phyloP scores from a whole-genome alignment of 1,284 basidiomycete genomes.

The Neolentinus lepideus region DNA sequence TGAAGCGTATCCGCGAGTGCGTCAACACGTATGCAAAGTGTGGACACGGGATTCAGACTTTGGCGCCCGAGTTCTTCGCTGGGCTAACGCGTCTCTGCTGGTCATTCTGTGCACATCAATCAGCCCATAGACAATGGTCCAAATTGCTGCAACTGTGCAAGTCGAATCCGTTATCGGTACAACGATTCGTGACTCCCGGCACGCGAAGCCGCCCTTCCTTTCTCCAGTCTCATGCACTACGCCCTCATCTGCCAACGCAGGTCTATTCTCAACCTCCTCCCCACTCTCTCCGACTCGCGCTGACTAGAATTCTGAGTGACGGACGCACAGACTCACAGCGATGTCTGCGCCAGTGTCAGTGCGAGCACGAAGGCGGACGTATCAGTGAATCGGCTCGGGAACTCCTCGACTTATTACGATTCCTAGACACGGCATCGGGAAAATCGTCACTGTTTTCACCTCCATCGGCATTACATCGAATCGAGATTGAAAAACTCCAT shows the following conservation, averaged over 20 bases:
- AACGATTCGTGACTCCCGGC: slow-evolving; percentile 19
- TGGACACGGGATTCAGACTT: slow-evolving; percentile 41
- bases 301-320: slow-evolving; percentile 32
- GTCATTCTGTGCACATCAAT: neutral
- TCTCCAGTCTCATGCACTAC: slow-evolving; percentile 39
- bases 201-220: slow-evolving; percentile 30
- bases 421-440: too few species aligned
- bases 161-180: slow-evolving; percentile 7
- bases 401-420: slow-evolving; percentile 21
- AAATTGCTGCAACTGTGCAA: slow-evolving; percentile 41
- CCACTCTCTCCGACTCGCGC: slow-evolving; percentile 29
- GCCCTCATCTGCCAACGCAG: slow-evolving; percentile 28
- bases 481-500: too few species aligned
- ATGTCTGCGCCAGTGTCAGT: slow-evolving; percentile 36
- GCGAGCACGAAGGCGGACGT: slow-evolving; percentile 38
- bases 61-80: slow-evolving; percentile 34
- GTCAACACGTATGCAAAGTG: slow-evolving; percentile 14
- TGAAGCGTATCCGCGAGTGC: slow-evolving; percentile 21
- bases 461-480: too few species aligned
- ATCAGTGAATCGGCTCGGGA: slow-evolving; percentile 26
- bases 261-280: slow-evolving; percentile 45
- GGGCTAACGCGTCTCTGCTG: slow-evolving; percentile 17
- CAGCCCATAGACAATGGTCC: slow-evolving; percentile 15
- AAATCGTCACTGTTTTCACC: too few species aligned
- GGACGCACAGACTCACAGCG: slow-evolving; percentile 36